Evolutionary conservation across 495 filamentous ascomycete species (phyloP), one percentile per base, ranked within the genome.

Genomic region (Penicillium longicatenatum): DNA sequence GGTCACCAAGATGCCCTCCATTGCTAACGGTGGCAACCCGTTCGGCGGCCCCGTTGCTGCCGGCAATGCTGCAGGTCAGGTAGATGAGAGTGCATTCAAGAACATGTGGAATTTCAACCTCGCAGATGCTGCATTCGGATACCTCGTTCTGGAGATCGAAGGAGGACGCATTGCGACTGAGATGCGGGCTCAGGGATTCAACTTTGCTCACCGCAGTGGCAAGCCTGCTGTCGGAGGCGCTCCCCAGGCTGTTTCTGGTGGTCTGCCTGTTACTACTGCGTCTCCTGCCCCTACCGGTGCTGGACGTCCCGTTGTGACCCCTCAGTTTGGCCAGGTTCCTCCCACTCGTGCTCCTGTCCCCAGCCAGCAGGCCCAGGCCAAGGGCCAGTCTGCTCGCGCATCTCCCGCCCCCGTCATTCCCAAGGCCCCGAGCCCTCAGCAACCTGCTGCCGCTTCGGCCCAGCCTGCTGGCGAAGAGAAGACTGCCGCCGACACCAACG

Each of bases 21-120:
- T 89, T 39, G 94, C 95, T 39, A 95, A 92, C 52, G 95, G 95
- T 57, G 93, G 93, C 2, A 97, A 96, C 70, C 95, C 95, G 0
- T 98, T 98, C 67, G 94, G 95, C 55, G 94, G 94, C 9, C 88
- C 89, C 12, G 81, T 86, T 57, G 83, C 86, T n/a, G 87, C 88
- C 17, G 82, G 82, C 48, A 83, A 81, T 61, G 85, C 84, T 21
- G 87, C 86, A 59, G 93, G 94, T 19, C 91, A 95, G 64, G 91
- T 99, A 19, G 94, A 99, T 65, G 94, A 99, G 76, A 96, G 93
- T 61, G 94, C 94, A 0, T 99, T 99, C 80, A 99, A 99, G 80
- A 99, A 99, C 66, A 98, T 98, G 95, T 99, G 94, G 94, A 99
- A 99, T 75, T 99, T 99, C 78, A 99, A 99, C 71, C 75, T 99